Percentiles rank a stretch among this genome's conserved stretches.
Evolutionary conservation across 257 asterid species (phyloP).

Genomic region (Solanum bukasovii): DNA sequence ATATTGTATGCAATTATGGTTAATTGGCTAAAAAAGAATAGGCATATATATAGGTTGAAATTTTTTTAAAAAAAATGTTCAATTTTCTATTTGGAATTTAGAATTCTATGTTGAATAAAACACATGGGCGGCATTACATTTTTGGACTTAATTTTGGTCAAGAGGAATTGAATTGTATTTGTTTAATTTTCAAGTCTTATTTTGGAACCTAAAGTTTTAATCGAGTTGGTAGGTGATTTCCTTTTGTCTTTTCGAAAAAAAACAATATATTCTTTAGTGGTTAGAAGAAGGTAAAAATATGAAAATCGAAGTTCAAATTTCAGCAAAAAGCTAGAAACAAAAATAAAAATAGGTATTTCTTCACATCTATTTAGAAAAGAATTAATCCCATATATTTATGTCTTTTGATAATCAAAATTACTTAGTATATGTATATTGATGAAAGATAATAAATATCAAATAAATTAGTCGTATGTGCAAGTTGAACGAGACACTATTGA

Average conservation of each 20-base stretch:
- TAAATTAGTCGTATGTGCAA: too few species aligned
- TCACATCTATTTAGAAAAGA: background rate
- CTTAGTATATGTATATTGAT: background rate
- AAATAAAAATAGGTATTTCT: too few species aligned
- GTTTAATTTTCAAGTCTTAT: background rate
- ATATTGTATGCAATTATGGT: background rate
- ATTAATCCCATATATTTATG: rapidly evolving
- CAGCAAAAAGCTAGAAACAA: too few species aligned
- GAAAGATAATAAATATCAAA: background rate
- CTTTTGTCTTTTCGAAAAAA: background rate
- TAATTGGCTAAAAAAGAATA: background rate
- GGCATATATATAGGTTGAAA: background rate
- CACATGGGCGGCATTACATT: background rate
- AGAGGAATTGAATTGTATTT: background rate
- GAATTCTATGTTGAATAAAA: background rate
- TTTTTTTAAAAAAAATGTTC: too few species aligned
- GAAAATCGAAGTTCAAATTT: background rate
- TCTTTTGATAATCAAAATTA: background rate
- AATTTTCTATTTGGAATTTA: background rate
- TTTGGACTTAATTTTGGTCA: too few species aligned
- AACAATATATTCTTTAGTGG: rapidly evolving
- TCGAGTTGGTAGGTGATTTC: background rate
- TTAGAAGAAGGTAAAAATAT: background rate
- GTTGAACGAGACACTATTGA: too few species aligned
- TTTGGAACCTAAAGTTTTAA: background rate